Evolutionary conservation across 768 basidiomycete genomes (phyloP).

Genomic region (Rhodotorula taiwanensis): DNA sequence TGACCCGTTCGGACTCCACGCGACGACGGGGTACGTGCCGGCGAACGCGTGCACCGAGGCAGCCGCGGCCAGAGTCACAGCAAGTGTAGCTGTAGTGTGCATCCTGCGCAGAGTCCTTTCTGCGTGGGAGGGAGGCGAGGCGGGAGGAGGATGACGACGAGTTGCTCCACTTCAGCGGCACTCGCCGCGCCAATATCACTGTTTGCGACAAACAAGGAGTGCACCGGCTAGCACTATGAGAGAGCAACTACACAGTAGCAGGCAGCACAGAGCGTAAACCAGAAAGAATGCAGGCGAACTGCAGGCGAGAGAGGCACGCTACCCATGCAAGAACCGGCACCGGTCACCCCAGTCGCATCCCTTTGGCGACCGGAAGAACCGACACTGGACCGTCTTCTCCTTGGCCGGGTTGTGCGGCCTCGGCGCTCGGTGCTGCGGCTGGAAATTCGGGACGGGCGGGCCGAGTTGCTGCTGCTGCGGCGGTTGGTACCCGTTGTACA

Average conservation of each 20-base stretch:
- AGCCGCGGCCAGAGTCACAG: not conserved
- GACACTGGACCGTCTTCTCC: not conserved
- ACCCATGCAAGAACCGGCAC: slow-evolving; percentile 23
- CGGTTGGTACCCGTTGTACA: slow-evolving; percentile 4
- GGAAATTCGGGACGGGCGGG: not conserved
- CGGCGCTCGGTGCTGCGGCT: too few species aligned
- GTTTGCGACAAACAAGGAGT: too few species aligned
- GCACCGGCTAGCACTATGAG: too few species aligned
- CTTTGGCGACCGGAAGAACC: not conserved
- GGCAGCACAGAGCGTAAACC: too few species aligned
- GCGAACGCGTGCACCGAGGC: not conserved
- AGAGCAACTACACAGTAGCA: too few species aligned
- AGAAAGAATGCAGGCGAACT: not conserved
- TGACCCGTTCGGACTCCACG: not conserved
- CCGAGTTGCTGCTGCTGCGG: not conserved
- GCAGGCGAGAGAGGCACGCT: not conserved
- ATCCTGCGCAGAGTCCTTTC: too few species aligned
- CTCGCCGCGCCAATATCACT: too few species aligned
- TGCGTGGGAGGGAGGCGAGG: too few species aligned
- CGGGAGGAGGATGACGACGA: too few species aligned
- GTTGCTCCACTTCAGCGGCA: too few species aligned
- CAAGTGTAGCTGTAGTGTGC: too few species aligned
- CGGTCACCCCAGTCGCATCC: slow-evolving; percentile 23
- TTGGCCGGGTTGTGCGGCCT: not conserved
- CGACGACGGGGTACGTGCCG: not conserved